Conservation (phyloP, 306 rosid genomes). For the Trifolium pratense region DNA sequence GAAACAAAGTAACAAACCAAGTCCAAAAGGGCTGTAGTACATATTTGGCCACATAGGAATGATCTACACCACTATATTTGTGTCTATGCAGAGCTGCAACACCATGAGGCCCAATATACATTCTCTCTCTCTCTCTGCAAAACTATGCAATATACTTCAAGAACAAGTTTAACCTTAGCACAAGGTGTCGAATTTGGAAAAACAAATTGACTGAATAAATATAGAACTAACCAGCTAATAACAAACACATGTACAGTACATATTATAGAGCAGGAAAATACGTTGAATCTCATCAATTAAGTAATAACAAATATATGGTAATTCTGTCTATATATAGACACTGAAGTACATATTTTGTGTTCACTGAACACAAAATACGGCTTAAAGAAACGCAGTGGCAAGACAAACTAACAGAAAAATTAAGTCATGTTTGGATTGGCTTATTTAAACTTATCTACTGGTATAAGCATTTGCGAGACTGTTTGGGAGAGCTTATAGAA, state of each 20-base stretch:
- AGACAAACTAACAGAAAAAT: not conserved
- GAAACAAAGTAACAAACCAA: constrained; percentile 78
- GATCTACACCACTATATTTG: constrained; percentile 92
- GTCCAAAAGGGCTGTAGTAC: constrained; percentile 90
- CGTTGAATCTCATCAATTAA: not conserved
- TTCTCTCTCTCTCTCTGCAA: constrained; percentile 43
- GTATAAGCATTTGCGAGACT: not conserved
- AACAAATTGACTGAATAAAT: constrained; percentile 34
- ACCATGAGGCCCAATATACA: constrained; percentile 93
- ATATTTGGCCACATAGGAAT: constrained; percentile 86
- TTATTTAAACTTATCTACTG: not conserved
- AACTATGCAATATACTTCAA: constrained; percentile 34
- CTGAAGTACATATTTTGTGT: not conserved
- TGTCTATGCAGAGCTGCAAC: constrained; percentile 75
- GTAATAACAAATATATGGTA: not conserved
- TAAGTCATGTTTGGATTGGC: not conserved
- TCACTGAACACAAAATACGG: not conserved
- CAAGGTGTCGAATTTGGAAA: constrained; percentile 46
- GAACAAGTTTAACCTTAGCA: constrained; percentile 39
- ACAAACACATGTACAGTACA: not conserved
- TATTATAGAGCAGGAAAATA: not conserved
- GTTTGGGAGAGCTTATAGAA: not conserved
- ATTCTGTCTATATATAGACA: not conserved
- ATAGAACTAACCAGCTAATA: constrained; percentile 6
- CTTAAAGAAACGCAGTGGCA: not conserved